These are phyloP conservation scores for Trichocladium antarcticum DNA, from an alignment of 495 filamentous ascomycete genomes.

Conservation along the genomic window DNA sequence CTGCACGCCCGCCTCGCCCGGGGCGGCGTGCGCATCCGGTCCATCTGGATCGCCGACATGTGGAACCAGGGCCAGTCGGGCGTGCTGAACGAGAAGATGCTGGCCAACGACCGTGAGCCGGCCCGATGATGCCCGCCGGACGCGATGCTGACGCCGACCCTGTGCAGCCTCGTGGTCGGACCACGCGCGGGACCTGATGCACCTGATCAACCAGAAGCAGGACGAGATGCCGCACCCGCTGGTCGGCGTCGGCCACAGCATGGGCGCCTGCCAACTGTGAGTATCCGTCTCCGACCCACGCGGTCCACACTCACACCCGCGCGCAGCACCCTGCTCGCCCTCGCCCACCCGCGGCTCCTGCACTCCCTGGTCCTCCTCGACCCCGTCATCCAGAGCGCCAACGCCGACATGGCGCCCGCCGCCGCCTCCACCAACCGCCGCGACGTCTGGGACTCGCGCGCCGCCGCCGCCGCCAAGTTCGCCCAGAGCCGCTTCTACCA, in stretches of 20 bases:
- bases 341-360: constrained; percentile 76
- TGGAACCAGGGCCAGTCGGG: constrained; percentile 66
- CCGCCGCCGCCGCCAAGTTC: constrained; percentile 51
- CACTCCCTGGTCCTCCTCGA: constrained; percentile 68
- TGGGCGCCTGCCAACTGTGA: constrained; percentile 47
- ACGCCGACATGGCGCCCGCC: constrained; percentile 20
- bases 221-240: constrained; percentile 73
- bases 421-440: constrained; percentile 44
- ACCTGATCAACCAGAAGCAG: constrained; percentile 76
- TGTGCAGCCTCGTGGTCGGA: constrained; percentile 76
- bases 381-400: constrained; percentile 48
- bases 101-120: constrained; percentile 68
- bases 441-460: constrained; percentile 60
- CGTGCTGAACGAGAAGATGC: constrained; percentile 56
- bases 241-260: constrained; percentile 84
- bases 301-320: constrained; percentile 29
- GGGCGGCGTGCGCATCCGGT: constrained; percentile 53
- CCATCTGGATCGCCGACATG: constrained; percentile 81
- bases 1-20: constrained; percentile 42
- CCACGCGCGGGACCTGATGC: constrained; percentile 75
- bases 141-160: not conserved
- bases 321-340: constrained; percentile 32
- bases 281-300: not conserved
- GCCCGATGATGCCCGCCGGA: not conserved
- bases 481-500: constrained; percentile 52